Evolutionary conservation across 2,329 filamentous ascomycete genomes (phyloP).

Genomic region (Teratosphaeria destructans): DNA sequence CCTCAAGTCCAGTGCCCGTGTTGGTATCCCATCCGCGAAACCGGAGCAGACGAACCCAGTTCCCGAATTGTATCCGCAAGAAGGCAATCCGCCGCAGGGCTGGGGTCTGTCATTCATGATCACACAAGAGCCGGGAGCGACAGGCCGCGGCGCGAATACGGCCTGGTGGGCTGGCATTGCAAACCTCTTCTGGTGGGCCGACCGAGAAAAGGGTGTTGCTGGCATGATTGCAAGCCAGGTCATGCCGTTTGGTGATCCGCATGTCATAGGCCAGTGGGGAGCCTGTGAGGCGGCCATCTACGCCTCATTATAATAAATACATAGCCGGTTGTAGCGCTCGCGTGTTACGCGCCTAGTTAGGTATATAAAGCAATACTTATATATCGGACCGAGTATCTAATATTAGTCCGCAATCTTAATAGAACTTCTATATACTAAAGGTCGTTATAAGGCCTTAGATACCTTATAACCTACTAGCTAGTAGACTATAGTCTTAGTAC

Average conservation of each 20-base stretch:
- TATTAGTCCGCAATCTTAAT: too few species aligned
- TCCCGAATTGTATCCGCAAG: constrained; percentile 28
- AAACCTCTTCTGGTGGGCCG: constrained; percentile 30
- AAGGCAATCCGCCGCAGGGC: constrained; percentile 46
- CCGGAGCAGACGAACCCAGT: constrained; percentile 26
- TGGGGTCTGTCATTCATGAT: constrained; percentile 45
- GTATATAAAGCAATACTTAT: too few species aligned
- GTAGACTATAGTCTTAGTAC: too few species aligned
- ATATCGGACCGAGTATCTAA: too few species aligned
- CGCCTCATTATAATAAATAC: constrained; percentile 5
- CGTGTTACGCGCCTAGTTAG: not conserved
- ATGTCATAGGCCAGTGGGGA: constrained; percentile 25
- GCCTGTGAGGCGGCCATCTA: constrained; percentile 24
- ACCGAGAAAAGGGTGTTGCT: constrained; percentile 28
- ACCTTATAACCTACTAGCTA: too few species aligned
- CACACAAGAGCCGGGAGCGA: constrained; percentile 24
- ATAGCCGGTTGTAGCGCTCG: not conserved
- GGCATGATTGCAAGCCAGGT: constrained; percentile 29
- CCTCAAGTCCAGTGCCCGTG: constrained; percentile 10
- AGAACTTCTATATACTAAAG: too few species aligned
- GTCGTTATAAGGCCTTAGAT: too few species aligned
- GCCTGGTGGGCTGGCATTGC: constrained; percentile 28
- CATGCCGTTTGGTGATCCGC: constrained; percentile 27
- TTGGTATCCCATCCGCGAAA: constrained; percentile 24
- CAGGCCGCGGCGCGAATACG: constrained; percentile 24